Evolutionary conservation across 768 basidiomycete species (phyloP).

Genomic region (Leucosporidium creatinivorum): DNA sequence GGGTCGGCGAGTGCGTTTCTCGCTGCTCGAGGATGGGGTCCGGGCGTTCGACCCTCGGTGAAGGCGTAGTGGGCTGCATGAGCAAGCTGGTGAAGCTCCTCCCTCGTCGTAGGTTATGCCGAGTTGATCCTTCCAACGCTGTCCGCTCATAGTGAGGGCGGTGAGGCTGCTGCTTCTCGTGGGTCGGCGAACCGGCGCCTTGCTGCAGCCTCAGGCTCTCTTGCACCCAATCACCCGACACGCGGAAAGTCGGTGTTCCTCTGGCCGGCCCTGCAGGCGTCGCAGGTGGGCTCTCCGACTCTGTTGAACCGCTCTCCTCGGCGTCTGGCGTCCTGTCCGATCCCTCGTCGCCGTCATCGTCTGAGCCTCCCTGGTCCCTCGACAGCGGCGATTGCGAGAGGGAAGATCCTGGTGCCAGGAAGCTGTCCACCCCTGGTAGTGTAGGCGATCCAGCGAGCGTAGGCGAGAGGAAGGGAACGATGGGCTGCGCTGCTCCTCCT

Average conservation of each 20-base stretch:
- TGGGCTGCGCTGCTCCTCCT: not conserved
- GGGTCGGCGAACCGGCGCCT: not conserved
- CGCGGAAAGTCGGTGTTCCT: not conserved
- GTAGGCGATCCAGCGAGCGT: conserved; percentile 21
- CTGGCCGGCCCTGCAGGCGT: not conserved
- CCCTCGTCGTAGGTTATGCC: conserved; percentile 23
- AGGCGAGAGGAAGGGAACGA: conserved; percentile 7
- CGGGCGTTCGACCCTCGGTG: conserved; percentile 5
- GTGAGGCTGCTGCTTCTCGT: not conserved
- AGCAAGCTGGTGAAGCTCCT: conserved; percentile 30
- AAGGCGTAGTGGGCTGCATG: not conserved
- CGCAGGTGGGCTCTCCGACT: conserved; percentile 2
- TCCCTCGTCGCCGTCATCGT: conserved; percentile 1
- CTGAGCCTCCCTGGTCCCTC: not conserved
- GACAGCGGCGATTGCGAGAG: not conserved
- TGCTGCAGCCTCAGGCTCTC: not conserved
- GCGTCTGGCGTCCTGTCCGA: not conserved
- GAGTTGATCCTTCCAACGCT: conserved; percentile 22
- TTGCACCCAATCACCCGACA: not conserved
- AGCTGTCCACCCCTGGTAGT: conserved; percentile 1
- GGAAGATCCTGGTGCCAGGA: not conserved
- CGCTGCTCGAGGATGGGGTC: conserved; percentile 24
- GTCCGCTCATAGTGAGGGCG: not conserved
- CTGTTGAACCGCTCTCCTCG: conserved; percentile 3
- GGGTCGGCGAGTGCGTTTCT: conserved; percentile 18